Conservation (phyloP, 2,329 filamentous ascomycete genomes). For the Diaporthe batatas region DNA sequence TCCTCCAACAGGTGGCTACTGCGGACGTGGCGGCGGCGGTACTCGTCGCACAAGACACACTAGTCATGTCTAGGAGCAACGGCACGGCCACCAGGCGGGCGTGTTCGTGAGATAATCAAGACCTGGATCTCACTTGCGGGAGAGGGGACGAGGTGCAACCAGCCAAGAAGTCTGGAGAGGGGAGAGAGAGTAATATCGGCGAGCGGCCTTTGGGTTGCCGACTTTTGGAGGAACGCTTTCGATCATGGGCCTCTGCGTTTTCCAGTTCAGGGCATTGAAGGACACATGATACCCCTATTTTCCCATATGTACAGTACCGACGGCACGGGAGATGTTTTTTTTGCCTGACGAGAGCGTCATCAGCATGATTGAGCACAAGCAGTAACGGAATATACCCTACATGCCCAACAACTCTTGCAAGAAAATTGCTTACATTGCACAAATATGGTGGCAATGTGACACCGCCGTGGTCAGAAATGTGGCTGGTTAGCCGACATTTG, state of each 20-base stretch:
- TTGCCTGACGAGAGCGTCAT: neutral
- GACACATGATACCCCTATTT: constrained; percentile 34
- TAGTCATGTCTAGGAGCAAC: constrained; percentile 35
- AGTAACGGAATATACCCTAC: constrained; percentile 14
- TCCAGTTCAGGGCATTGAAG: constrained; percentile 24
- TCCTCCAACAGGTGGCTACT: constrained; percentile 28
- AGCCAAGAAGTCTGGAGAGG: neutral
- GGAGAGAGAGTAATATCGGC: neutral
- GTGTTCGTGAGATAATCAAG: constrained; percentile 23
- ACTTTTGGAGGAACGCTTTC: constrained; percentile 3
- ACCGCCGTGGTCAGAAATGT: neutral
- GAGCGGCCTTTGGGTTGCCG: neutral
- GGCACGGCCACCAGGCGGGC: constrained; percentile 37
- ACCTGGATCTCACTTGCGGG: constrained; percentile 17
- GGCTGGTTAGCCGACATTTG: neutral
- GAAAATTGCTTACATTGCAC: neutral
- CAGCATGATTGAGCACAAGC: neutral
- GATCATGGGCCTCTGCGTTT: constrained; percentile 25
- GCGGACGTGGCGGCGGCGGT: constrained; percentile 11
- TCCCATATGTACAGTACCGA: constrained; percentile 26
- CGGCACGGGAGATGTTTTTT: neutral
- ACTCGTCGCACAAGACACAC: constrained; percentile 28
- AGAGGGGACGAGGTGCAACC: neutral
- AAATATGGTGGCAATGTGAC: neutral
- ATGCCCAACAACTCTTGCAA: neutral